Evolutionary conservation across 257 asterid genomes (phyloP).

Genomic region (Pogostemon cablin): DNA sequence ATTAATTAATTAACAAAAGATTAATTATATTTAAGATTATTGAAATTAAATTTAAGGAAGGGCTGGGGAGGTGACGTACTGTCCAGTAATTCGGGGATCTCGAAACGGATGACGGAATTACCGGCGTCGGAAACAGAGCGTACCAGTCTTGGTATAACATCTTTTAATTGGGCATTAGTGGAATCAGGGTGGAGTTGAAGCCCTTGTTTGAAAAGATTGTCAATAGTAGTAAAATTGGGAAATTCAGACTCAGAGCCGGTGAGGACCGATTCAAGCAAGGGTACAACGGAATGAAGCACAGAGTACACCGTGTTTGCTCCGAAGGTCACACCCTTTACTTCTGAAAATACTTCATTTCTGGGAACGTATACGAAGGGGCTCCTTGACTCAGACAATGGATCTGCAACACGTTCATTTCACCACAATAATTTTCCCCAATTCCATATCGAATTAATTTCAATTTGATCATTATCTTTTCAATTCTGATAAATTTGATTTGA

Average conservation of each 20-base stretch:
- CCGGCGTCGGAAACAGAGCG: constrained; percentile 33
- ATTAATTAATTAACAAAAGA: not conserved
- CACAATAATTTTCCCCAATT: too few species aligned
- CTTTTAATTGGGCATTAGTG: constrained; percentile 20
- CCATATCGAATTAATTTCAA: too few species aligned
- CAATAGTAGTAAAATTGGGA: constrained; percentile 65
- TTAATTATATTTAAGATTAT: too few species aligned
- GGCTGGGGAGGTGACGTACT: constrained; percentile 33
- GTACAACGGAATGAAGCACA: constrained; percentile 50
- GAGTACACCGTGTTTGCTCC: constrained; percentile 46
- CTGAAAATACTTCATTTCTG: constrained; percentile 69
- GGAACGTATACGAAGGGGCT: constrained; percentile 48
- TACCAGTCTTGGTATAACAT: constrained; percentile 49
- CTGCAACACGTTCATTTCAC: constrained; percentile 27
- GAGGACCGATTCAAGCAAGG: constrained; percentile 31
- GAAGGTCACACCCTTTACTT: constrained; percentile 52
- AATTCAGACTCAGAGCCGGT: constrained; percentile 37
- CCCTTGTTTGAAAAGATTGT: constrained; percentile 56
- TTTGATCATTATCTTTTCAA: not conserved
- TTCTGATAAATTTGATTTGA: too few species aligned
- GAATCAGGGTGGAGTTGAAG: constrained; percentile 37
- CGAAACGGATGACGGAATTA: constrained; percentile 45
- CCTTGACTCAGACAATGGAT: constrained; percentile 61
- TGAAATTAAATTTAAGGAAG: too few species aligned
- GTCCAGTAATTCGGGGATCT: constrained; percentile 54